Base-by-base conservation (phyloP, 2,329 filamentous ascomycete genomes). In the Mariannaea elegans region DNA sequence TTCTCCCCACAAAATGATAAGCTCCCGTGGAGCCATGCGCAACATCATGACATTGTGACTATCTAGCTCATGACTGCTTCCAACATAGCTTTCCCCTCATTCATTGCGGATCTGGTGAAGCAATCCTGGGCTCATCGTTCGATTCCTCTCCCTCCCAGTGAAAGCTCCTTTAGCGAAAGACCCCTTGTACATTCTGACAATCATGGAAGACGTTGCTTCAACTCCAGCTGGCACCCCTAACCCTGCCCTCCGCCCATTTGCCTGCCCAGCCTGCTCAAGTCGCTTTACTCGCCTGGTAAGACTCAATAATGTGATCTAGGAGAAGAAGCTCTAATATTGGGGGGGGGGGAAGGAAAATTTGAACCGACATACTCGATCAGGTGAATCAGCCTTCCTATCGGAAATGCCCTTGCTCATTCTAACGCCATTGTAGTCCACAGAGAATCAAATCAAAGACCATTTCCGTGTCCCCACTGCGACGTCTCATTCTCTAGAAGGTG, bases 401-500 rank as follows among this genome's bases (percentile, higher is more conserved):
- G 14, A 12, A 18, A 18, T 16, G 6, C 24, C 29, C 8, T 29
- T 19, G n/a, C 29, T 12, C 8, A 56, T 52, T 56, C 19, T 46
- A 27, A 14, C 8, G 12, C 10, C 27, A n/a, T n/a, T n/a, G n/a
- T n/a, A 61, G 58, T 61, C 12, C 58, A 61, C 21, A 34, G 53
- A n/a, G 58, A 61, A 19, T 61, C 58, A 13, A 61, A 61, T 19
- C 52, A 56, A 16, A 46, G 58, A 12, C 58, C 58, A 2, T 61
- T 61, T 21, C 58, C 58, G 12, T 61, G 58, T 19, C 58, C 58
- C 13, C 54, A 61, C 32, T 61, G 58, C 23, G 58, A 61, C 19
- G 58, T 57, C 13, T 56, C 58, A n/a, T 61, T 61, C 36, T 61
- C 58, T 3, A 51, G 58, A 29, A 61, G 58, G 58, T 61, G n/a